Evolutionary conservation across 345 rosid species (phyloP).

Genomic region (Euphorbia pulcherrima): DNA sequence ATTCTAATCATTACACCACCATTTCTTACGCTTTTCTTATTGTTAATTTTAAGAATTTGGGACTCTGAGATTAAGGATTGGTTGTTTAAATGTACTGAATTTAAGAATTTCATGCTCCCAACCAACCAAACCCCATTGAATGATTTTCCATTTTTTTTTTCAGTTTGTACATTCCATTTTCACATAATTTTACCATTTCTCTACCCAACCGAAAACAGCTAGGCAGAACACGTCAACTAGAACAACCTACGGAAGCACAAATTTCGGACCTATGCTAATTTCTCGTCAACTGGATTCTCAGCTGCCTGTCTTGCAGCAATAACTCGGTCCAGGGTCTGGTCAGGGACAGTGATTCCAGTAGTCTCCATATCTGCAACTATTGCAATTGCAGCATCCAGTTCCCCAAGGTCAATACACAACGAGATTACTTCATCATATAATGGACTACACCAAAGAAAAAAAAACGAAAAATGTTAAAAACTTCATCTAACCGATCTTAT

Average conservation of each 20-base stretch:
- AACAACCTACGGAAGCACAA: background rate
- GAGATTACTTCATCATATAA: conserved; percentile 79
- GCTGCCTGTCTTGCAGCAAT: conserved; percentile 61
- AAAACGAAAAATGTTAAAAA: conserved; percentile 4
- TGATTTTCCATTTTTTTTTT: background rate
- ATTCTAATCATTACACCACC: too few species aligned
- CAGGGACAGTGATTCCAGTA: conserved; percentile 60
- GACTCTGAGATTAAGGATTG: too few species aligned
- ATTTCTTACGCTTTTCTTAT: too few species aligned
- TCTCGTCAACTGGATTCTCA: conserved; percentile 28
- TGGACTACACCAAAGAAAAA: conserved; percentile 48
- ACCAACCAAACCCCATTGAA: background rate
- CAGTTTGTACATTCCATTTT: background rate
- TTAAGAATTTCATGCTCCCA: too few species aligned
- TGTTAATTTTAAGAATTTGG: too few species aligned
- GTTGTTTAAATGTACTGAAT: too few species aligned
- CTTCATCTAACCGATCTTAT: background rate
- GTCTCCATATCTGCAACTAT: conserved; percentile 88
- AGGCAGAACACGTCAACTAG: conserved; percentile 2
- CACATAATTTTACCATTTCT: background rate
- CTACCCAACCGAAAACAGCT: background rate
- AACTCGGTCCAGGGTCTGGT: conserved; percentile 65
- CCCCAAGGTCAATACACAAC: conserved; percentile 76
- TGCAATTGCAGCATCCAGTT: conserved; percentile 82
- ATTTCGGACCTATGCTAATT: conserved; percentile 19